These are phyloP conservation scores for Guillardia theta DNA, from an alignment of 78 protist genomes.

Conservation along the genomic window DNA sequence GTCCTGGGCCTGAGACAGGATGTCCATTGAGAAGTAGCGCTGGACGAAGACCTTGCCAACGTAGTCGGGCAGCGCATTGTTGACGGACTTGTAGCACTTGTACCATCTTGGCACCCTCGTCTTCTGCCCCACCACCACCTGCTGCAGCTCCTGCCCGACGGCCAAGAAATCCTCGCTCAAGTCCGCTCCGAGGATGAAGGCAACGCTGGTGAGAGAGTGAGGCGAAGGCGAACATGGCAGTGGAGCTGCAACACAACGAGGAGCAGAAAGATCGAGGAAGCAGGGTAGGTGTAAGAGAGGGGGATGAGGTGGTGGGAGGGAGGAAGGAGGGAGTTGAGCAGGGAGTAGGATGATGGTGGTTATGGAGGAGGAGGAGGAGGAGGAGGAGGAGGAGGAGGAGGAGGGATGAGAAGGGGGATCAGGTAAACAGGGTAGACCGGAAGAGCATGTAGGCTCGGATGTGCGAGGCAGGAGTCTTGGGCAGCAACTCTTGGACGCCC, in stretches of 20 bases:
- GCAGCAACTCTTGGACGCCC: neutral
- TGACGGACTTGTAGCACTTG: neutral
- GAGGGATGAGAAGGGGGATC: neutral
- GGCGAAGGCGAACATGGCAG: neutral
- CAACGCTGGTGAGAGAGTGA: neutral
- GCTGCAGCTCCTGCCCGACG: conserved; percentile 9
- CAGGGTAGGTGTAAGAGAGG: neutral
- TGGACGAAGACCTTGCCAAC: conserved; percentile 4
- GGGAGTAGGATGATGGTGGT: too few relatives aligned
- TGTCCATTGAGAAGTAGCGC: neutral
- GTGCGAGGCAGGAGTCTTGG: neutral
- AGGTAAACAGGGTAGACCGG: neutral
- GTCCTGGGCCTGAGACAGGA: neutral
- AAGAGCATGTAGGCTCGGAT: neutral
- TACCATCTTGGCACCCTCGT: neutral
- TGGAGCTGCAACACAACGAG: neutral
- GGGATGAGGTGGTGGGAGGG: neutral
- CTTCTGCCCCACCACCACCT: neutral
- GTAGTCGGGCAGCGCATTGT: conserved; percentile 5
- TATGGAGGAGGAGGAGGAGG: neutral
- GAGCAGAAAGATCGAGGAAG: neutral
- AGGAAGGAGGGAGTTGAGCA: neutral
- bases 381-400: neutral
- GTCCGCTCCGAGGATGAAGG: conserved; percentile 28
- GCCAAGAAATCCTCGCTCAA: neutral